Percentiles rank a stretch among this genome's conserved stretches.
Conservation (phyloP, 164 flowering plant genomes). For the Cinnamomum micranthum region DNA sequence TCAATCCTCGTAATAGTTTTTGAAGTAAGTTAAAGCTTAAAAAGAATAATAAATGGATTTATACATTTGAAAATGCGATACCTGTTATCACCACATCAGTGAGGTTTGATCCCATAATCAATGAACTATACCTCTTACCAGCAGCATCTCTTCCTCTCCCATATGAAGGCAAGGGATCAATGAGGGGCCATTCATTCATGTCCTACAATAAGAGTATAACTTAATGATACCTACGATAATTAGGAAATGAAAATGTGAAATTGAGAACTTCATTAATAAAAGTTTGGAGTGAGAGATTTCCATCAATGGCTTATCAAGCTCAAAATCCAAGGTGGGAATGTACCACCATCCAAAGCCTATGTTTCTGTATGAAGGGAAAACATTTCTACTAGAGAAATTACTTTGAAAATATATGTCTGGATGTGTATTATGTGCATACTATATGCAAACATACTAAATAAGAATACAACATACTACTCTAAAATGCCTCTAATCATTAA, state of each 20-base stretch:
- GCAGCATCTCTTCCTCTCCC: slow-evolving; percentile 71
- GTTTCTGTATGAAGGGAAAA: no score
- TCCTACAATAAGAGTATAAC: slow-evolving; percentile 27
- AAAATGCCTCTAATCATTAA: no score
- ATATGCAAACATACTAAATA: no score
- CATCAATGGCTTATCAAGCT: no score
- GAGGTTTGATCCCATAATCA: slow-evolving; percentile 68
- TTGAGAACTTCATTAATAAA: background rate
- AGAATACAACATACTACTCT: no score
- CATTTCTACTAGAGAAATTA: no score
- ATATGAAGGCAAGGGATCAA: slow-evolving; percentile 63
- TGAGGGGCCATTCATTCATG: slow-evolving; percentile 46
- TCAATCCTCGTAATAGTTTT: background rate
- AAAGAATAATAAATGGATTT: background rate
- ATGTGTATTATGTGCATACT: no score
- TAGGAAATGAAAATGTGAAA: background rate
- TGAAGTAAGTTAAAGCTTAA: background rate
- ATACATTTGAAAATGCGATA: slow-evolving; percentile 9
- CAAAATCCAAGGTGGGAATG: no score
- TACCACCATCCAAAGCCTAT: no score
- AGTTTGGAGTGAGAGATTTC: no score
- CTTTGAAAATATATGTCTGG: no score
- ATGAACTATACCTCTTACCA: slow-evolving; percentile 50
- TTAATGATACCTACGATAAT: background rate
- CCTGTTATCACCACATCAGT: slow-evolving; percentile 79